These are phyloP conservation scores for Trypanosoma platydactyli DNA, from an alignment of 208 protist species.

Conservation along the genomic window DNA sequence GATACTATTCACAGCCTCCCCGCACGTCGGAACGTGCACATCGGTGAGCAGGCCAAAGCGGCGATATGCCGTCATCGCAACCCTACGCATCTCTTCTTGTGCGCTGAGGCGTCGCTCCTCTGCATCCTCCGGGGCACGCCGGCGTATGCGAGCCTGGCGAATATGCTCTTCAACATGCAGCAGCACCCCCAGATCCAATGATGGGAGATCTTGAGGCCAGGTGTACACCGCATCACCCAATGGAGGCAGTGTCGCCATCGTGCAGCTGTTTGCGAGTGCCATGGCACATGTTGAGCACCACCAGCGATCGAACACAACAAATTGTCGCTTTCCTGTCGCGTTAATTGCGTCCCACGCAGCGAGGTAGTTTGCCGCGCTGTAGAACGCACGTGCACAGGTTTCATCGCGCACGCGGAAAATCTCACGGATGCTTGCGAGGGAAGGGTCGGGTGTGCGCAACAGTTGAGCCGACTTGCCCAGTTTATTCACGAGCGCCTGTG, in stretches of 20 bases:
- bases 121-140: conserved; percentile 50
- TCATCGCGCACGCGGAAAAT: conserved; percentile 46
- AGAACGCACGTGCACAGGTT: conserved; percentile 57
- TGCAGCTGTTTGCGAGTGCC: conserved; percentile 53
- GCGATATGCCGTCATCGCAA: conserved; percentile 55
- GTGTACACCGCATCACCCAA: conserved; percentile 38
- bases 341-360: conserved; percentile 38
- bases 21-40: conserved; percentile 46
- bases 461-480: conserved; percentile 33
- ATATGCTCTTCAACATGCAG: conserved; percentile 60
- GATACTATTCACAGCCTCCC: conserved; percentile 28
- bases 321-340: neutral
- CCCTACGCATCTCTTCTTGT: conserved; percentile 49
- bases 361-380: conserved; percentile 71
- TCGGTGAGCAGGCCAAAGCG: conserved; percentile 40
- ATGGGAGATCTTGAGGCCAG: conserved; percentile 55
- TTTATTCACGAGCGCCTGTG: conserved; percentile 37
- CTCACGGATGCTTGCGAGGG: conserved; percentile 41
- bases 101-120: conserved; percentile 59
- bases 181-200: conserved; percentile 34
- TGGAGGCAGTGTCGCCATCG: conserved; percentile 34
- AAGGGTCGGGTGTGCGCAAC: conserved; percentile 48
- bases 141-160: conserved; percentile 49
- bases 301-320: conserved; percentile 76
- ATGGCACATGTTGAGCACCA: conserved; percentile 81